A percentile compares a stretch with the other conserved stretches of the same genome.
Evolutionary conservation across 306 rosid genomes (phyloP).

Genomic region (Myrica gale): DNA sequence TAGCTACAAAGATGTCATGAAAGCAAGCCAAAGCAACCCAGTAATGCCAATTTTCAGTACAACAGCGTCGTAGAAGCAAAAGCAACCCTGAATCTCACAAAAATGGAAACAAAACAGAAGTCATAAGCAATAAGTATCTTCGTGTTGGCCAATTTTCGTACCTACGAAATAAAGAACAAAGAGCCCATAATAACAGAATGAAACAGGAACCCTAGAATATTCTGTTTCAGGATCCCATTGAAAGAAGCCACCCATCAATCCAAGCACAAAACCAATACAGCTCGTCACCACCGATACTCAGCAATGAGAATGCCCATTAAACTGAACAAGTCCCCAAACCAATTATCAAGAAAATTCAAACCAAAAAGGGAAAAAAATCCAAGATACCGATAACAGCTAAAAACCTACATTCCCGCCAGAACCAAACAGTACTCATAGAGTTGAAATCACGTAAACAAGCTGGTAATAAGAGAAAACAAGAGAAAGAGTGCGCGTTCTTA

Average conservation of each 20-base stretch:
- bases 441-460: background rate
- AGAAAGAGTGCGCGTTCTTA: background rate
- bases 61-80: background rate
- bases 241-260: background rate
- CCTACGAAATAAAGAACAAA: background rate
- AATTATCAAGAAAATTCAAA: background rate
- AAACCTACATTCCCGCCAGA: slow-evolving; percentile 23
- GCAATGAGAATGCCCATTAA: background rate
- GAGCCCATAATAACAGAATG: background rate
- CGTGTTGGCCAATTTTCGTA: background rate
- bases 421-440: background rate
- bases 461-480: background rate
- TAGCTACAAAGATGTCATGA: background rate
- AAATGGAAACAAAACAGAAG: background rate
- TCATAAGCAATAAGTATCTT: background rate
- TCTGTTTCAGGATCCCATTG: slow-evolving; percentile 1
- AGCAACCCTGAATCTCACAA: background rate
- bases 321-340: background rate
- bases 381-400: background rate
- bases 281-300: background rate
- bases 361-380: background rate
- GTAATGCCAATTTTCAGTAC: background rate
- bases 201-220: slow-evolving; percentile 10
- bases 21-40: background rate
- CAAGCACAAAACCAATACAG: background rate